Evolutionary conservation across 495 filamentous ascomycete species (phyloP).

Genomic region (Penicillium maclennaniae): DNA sequence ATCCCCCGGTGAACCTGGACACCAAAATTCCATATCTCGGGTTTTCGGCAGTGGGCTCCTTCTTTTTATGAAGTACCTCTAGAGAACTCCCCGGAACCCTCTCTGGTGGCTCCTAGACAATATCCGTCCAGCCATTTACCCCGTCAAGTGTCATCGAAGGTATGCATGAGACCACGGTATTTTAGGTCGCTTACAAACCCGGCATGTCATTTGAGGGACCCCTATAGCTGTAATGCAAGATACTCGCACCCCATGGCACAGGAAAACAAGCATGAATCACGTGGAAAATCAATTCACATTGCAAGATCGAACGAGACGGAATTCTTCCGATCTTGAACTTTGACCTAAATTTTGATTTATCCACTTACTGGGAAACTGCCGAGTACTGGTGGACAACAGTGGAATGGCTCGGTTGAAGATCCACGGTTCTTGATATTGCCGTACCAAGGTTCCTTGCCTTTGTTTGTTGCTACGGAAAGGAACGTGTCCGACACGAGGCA

Average conservation of each 20-base stretch:
- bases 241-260: not conserved
- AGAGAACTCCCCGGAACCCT: not conserved
- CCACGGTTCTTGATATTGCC: not conserved
- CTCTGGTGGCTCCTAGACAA: not conserved
- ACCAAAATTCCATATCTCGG: no score
- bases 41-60: no score
- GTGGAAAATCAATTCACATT: constrained; percentile 4
- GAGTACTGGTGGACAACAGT: not conserved
- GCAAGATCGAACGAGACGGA: not conserved
- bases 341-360: not conserved
- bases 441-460: constrained; percentile 11
- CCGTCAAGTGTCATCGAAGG: not conserved
- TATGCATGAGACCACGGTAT: not conserved
- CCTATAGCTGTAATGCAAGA: not conserved
- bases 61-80: not conserved
- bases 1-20: no score
- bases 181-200: not conserved
- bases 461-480: constrained; percentile 3
- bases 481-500: not conserved
- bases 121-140: not conserved
- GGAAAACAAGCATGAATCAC: constrained; percentile 1
- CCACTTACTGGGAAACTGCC: not conserved
- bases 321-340: not conserved
- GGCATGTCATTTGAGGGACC: not conserved
- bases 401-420: not conserved